phyloP scores from a whole-genome alignment of 2,329 filamentous ascomycete genomes.

The Catunica adiposa region DNA sequence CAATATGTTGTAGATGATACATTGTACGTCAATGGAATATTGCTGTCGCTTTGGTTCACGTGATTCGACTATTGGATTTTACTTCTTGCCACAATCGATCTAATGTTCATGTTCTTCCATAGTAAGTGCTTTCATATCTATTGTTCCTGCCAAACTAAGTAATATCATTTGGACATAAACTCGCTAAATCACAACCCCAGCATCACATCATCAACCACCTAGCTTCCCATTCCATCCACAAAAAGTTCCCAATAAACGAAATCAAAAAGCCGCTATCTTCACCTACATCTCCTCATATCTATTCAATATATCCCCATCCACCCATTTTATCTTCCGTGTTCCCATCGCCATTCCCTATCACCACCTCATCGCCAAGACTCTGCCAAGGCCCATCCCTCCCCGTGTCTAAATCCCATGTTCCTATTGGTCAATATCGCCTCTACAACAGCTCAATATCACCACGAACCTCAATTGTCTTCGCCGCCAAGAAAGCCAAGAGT shows the following conservation, averaged over 20 bases:
- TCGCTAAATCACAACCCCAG: background rate
- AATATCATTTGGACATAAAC: too few relatives aligned
- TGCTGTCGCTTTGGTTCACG: too few relatives aligned
- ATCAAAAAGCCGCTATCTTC: background rate
- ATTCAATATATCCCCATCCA: background rate
- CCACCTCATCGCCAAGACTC: background rate
- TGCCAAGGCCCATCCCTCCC: background rate
- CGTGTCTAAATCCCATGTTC: background rate
- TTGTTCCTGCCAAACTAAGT: too few relatives aligned
- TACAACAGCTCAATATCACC: background rate
- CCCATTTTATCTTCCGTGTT: background rate
- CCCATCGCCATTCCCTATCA: background rate
- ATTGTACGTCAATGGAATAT: too few relatives aligned
- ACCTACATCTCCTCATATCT: background rate
- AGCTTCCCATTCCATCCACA: background rate
- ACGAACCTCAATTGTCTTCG: background rate
- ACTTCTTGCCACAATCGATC: too few relatives aligned
- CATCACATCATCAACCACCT: background rate
- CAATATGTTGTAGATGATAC: too few relatives aligned
- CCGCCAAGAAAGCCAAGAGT: too few relatives aligned
- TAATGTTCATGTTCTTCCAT: too few relatives aligned
- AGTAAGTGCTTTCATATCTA: too few relatives aligned
- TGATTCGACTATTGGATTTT: too few relatives aligned
- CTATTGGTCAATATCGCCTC: background rate
- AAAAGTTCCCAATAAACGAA: background rate